Conservation (phyloP, 345 rosid species). For the Excoecaria agallocha region DNA sequence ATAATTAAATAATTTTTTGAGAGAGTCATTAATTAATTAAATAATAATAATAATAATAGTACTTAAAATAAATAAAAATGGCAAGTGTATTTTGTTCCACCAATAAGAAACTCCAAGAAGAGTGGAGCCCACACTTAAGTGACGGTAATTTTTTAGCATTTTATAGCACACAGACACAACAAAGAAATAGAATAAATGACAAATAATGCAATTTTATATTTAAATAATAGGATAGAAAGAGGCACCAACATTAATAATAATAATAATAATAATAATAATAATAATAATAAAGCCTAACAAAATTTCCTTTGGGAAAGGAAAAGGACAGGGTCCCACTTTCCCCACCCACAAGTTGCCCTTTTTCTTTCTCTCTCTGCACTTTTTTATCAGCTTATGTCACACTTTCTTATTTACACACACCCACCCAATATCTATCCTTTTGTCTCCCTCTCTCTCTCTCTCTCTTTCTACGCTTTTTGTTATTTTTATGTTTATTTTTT, state of each 20-base stretch:
- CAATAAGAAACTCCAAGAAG: too few species aligned
- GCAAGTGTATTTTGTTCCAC: too few species aligned
- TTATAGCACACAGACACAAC: too few species aligned
- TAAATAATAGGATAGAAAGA: background rate
- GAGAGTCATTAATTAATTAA: too few species aligned
- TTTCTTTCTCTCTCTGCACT: slow-evolving; percentile 26
- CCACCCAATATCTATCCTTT: slow-evolving; percentile 53
- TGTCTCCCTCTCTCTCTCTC: background rate
- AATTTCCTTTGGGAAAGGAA: slow-evolving; percentile 12
- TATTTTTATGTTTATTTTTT: background rate
- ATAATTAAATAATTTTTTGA: too few species aligned
- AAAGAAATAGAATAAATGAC: too few species aligned
- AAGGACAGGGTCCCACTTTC: slow-evolving; percentile 52
- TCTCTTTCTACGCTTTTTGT: background rate
- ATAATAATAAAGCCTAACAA: slow-evolving; percentile 12
- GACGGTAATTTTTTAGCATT: too few species aligned
- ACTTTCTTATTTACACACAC: slow-evolving; percentile 31
- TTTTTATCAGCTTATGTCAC: slow-evolving; percentile 58
- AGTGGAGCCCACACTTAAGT: too few species aligned
- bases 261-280: too few species aligned
- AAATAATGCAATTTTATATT: too few species aligned
- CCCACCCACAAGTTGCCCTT: slow-evolving; percentile 21
- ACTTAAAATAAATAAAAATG: too few species aligned
- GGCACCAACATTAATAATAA: slow-evolving; percentile 24
- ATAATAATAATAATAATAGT: too few species aligned